These are phyloP conservation scores for Populus simonii DNA, from an alignment of 345 rosid species.

Conservation along the genomic window DNA sequence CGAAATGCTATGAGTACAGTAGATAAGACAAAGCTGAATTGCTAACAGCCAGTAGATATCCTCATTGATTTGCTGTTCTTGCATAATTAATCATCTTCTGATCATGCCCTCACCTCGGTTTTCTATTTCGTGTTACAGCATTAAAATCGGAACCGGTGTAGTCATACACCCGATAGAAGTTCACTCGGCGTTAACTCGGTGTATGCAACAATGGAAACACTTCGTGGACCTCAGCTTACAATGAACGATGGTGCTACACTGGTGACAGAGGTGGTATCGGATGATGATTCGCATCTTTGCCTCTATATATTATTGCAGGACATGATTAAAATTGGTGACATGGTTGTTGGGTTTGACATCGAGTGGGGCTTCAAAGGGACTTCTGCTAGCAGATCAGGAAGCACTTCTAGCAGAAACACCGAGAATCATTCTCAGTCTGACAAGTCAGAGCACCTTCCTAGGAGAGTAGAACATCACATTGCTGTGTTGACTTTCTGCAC, in stretches of 20 bases:
- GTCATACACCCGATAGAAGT: no score
- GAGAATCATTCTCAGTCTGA: slow-evolving; percentile 1
- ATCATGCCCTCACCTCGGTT: not conserved
- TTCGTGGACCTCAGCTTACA: slow-evolving; percentile 22
- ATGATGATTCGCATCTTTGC: slow-evolving; percentile 30
- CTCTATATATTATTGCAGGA: slow-evolving; percentile 31
- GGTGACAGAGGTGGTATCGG: slow-evolving; percentile 26
- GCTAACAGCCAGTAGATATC: not conserved
- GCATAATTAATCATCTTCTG: not conserved
- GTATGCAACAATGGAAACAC: slow-evolving; percentile 13
- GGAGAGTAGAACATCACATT: slow-evolving; percentile 20
- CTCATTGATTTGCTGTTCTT: not conserved
- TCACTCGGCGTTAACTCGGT: no score
- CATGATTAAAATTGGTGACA: slow-evolving; percentile 26
- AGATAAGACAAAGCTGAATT: not conserved
- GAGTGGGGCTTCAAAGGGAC: slow-evolving; percentile 30
- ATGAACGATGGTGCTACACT: slow-evolving; percentile 23
- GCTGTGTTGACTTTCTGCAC: slow-evolving; percentile 28
- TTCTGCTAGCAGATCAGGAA: slow-evolving; percentile 16
- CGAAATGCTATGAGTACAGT: not conserved
- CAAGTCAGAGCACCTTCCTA: slow-evolving; percentile 9
- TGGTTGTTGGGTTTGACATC: slow-evolving; percentile 26
- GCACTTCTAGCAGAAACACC: not conserved
- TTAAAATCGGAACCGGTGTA: not conserved
- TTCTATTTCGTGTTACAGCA: not conserved